Conservation (phyloP, 1,284 basidiomycete genomes). For the Retiboletus flavoniger region DNA sequence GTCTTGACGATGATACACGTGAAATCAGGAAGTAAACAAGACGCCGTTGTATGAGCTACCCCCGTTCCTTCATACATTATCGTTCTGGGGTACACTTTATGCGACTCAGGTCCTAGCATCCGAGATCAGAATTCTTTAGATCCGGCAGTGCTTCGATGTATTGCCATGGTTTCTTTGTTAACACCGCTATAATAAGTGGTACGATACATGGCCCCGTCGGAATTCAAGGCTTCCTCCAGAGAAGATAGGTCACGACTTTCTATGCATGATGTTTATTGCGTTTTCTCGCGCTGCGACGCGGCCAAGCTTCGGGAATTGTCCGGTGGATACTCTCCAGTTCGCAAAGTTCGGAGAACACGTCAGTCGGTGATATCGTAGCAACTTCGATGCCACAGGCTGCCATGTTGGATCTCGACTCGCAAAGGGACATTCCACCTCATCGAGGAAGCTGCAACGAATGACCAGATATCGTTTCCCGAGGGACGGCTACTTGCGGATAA, state of each 20-base stretch:
- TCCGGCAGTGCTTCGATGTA: neutral
- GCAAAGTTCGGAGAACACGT: neutral
- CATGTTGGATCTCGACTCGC: neutral
- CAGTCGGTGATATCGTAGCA: neutral
- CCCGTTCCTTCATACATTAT: neutral
- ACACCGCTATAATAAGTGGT: neutral
- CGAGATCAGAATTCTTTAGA: neutral
- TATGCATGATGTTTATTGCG: neutral
- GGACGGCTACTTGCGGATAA: neutral
- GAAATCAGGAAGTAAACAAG: conserved; percentile 4
- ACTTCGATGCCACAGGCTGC: too few species aligned
- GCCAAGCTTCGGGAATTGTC: neutral
- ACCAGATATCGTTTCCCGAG: neutral
- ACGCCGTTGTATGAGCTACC: neutral
- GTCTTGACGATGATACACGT: conserved; percentile 8
- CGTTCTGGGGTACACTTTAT: neutral
- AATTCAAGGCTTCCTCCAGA: neutral
- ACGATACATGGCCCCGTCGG: neutral
- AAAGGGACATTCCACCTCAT: neutral
- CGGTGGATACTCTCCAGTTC: neutral
- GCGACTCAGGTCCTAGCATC: neutral
- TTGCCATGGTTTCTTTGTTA: neutral
- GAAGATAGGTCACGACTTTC: neutral
- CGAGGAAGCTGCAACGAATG: neutral
- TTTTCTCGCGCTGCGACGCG: neutral